phyloP scores from a whole-genome alignment of 2,329 filamentous ascomycete genomes.

The Hirsutella rhossiliensis region DNA sequence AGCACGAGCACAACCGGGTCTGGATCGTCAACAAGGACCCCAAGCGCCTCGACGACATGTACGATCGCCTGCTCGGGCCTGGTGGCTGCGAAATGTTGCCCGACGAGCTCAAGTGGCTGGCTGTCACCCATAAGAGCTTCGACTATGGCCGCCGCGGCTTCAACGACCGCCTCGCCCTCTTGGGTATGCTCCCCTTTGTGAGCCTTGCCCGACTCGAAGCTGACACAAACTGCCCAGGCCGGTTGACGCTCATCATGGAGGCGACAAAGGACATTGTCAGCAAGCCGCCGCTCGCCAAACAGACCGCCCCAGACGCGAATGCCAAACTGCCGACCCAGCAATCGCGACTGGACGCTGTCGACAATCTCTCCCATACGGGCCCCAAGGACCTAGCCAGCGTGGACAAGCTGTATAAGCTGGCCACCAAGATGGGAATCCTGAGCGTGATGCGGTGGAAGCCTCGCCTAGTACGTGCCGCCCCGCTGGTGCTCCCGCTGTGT shows the following conservation, averaged over 20 bases:
- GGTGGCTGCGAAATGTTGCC: slow-evolving; percentile 63
- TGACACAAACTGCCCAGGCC: slow-evolving; percentile 12
- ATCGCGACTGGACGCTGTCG: slow-evolving; percentile 57
- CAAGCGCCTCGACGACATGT: slow-evolving; percentile 61
- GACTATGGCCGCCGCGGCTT: slow-evolving; percentile 89
- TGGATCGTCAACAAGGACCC: slow-evolving; percentile 70
- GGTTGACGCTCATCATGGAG: slow-evolving; percentile 25
- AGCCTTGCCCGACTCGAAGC: not conserved
- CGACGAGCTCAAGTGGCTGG: slow-evolving; percentile 93
- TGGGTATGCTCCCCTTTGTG: slow-evolving; percentile 47
- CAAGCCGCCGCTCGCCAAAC: slow-evolving; percentile 14
- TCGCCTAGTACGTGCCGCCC: slow-evolving; percentile 47
- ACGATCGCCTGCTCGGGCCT: slow-evolving; percentile 61
- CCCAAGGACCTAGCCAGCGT: slow-evolving; percentile 52
- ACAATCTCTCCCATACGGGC: slow-evolving; percentile 52
- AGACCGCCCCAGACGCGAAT: slow-evolving; percentile 29
- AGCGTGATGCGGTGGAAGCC: slow-evolving; percentile 84
- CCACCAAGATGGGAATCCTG: slow-evolving; percentile 55
- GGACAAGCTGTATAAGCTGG: slow-evolving; percentile 55
- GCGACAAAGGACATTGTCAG: slow-evolving; percentile 25
- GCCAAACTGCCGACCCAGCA: slow-evolving; percentile 57
- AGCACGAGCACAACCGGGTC: slow-evolving; percentile 35
- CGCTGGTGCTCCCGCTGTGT: too few relatives aligned
- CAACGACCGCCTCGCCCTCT: slow-evolving; percentile 83
- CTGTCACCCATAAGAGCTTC: slow-evolving; percentile 95